Evolutionary conservation across 345 rosid genomes (phyloP), one percentile per base, ranked within the genome.

Genomic region (Isatis tinctoria): DNA sequence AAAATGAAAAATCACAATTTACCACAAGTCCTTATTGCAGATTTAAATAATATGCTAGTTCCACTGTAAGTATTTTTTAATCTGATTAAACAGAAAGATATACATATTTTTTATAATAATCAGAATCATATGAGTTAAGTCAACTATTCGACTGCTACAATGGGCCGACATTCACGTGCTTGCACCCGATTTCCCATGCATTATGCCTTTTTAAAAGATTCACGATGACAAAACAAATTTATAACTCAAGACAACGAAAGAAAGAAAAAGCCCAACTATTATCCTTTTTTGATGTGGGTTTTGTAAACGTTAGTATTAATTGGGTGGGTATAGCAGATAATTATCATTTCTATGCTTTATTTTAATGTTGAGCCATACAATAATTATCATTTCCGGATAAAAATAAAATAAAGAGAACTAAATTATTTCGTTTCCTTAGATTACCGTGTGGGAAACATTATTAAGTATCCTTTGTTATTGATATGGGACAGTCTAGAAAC

Each of bases 121-220:
- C 5, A 58, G 53, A 76, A 77, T 64, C 60, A 70, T 27, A 48
- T 43, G 65, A 39, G 17, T 17, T 10, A 70, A 77, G 80, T 77
- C 76, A 77, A 85, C 83, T 77, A 74, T 74, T 81, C 70, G 66
- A 59, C 76, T 77, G 80, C 66, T 72, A 64, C 45, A 47, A 57
- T 62, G 69, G 79, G 81, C 82, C 73, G 68, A 74, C 78, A 69
- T 80, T 78, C 90, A 85, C 87, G 85, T 85, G 90, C 86, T 28
- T 67, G 76, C 86, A 77, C 84, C 83, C 87, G 70, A 60, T 77
- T 77, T 70, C 76, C 80, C 80, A 77, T 72, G 80, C 76, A 77
- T 47, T 65, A 57, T 57, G 62, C 47, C 67, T 65, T 71, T 70
- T 70, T 48, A 6, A 77, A 70, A 56, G 72, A 63, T 70, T 64